Evolutionary conservation across 768 basidiomycete genomes (phyloP).

Genomic region (Trametes coccinea): DNA sequence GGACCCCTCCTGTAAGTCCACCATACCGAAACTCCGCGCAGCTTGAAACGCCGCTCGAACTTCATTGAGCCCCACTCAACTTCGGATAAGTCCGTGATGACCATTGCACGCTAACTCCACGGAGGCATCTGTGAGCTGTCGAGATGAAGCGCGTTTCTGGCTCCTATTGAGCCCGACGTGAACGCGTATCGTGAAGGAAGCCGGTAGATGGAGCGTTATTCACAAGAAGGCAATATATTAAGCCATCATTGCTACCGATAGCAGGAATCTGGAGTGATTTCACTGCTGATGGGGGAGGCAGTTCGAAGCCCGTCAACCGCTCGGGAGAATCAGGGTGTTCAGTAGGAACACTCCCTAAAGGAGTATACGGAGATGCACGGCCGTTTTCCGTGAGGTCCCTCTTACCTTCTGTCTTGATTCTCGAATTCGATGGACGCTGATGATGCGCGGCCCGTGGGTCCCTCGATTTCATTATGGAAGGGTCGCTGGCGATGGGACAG

Average conservation of each 20-base stretch:
- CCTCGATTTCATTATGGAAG: slow-evolving; percentile 16
- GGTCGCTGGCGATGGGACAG: background rate
- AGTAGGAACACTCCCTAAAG: slow-evolving; percentile 11
- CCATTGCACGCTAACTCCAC: no score
- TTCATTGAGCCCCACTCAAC: no score
- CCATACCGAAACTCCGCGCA: background rate
- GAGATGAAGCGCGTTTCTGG: no score
- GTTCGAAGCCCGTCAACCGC: slow-evolving; percentile 9
- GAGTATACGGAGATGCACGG: slow-evolving; percentile 11
- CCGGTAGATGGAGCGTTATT: background rate
- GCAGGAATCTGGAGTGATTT: slow-evolving; percentile 5
- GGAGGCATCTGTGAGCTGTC: no score
- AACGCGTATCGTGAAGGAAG: background rate
- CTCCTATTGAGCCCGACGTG: no score
- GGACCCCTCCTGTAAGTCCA: background rate
- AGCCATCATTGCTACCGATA: slow-evolving; percentile 6
- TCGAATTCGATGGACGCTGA: background rate
- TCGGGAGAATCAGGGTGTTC: slow-evolving; percentile 13
- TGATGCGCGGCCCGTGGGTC: background rate
- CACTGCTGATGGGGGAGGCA: slow-evolving; percentile 16
- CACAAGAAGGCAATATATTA: background rate
- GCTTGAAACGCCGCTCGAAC: background rate
- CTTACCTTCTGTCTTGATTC: slow-evolving; percentile 2
- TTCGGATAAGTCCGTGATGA: no score
- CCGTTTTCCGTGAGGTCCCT: slow-evolving; percentile 1